Conservation (phyloP, 371 early-diverging fungal species). For the Mucor sp. region DNA sequence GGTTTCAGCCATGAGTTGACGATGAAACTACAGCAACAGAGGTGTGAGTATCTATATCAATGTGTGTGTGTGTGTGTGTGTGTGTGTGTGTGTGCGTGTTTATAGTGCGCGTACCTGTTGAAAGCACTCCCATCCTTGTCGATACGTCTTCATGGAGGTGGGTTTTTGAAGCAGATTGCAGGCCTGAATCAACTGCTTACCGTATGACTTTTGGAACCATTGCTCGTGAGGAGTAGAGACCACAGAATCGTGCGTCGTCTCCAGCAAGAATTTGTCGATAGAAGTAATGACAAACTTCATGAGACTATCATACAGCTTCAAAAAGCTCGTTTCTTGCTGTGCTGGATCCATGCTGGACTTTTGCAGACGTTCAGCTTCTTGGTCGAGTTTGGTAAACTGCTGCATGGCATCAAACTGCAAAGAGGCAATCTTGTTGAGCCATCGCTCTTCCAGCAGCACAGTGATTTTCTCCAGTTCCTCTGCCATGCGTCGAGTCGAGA, state of each 20-base stretch:
- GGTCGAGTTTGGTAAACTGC: constrained; percentile 57
- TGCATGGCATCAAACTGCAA: constrained; percentile 64
- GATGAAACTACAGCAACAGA: constrained; percentile 34
- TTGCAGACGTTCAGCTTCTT: constrained; percentile 50
- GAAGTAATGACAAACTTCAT: constrained; percentile 60
- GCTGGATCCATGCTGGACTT: constrained; percentile 19
- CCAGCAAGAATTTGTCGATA: constrained; percentile 53
- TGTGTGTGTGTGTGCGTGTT: no score
- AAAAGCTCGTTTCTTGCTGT: constrained; percentile 51
- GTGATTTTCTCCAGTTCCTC: constrained; percentile 75
- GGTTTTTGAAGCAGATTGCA: constrained; percentile 54
- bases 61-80: no score
- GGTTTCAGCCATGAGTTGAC: constrained; percentile 61
- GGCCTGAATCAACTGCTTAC: constrained; percentile 53
- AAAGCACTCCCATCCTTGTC: constrained; percentile 61
- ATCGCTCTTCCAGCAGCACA: constrained; percentile 84
- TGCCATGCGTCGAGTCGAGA: constrained; percentile 60
- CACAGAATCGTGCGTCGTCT: constrained; percentile 35
- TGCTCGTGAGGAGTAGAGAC: constrained; percentile 66
- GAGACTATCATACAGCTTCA: constrained; percentile 56
- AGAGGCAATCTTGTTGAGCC: constrained; percentile 70
- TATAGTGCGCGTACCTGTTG: constrained; percentile 43
- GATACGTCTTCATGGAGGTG: constrained; percentile 50
- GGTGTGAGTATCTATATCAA: not conserved
- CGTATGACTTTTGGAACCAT: constrained; percentile 65